These are phyloP conservation scores for Colletotrichum sp. DNA, from an alignment of 2,329 filamentous ascomycete genomes.

Conservation along the genomic window DNA sequence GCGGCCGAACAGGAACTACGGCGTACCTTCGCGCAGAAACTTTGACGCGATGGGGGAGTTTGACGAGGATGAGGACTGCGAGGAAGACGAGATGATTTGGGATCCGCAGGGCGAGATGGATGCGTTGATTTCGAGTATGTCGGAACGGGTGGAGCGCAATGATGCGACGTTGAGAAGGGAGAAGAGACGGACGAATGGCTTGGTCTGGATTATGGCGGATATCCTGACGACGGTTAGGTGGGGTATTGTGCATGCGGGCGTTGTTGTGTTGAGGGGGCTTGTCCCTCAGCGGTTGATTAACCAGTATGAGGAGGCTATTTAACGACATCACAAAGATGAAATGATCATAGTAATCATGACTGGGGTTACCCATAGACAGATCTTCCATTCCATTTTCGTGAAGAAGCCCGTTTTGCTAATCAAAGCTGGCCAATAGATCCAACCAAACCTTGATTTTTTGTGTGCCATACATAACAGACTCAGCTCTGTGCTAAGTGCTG, in stretches of 20 bases:
- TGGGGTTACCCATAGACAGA: too few relatives aligned
- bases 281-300: constrained; percentile 33
- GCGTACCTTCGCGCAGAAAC: not conserved
- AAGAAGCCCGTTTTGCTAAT: too few relatives aligned
- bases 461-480: too few relatives aligned
- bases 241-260: constrained; percentile 66
- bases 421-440: too few relatives aligned
- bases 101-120: constrained; percentile 54
- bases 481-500: too few relatives aligned
- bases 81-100: constrained; percentile 54
- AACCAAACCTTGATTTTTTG: too few relatives aligned
- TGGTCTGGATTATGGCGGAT: constrained; percentile 60
- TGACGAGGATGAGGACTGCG: constrained; percentile 22
- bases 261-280: constrained; percentile 53
- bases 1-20: constrained; percentile 11
- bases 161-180: constrained; percentile 35
- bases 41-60: constrained; percentile 2
- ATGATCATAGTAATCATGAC: not conserved
- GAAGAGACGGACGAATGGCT: constrained; percentile 52
- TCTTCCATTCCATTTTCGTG: too few relatives aligned
- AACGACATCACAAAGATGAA: not conserved
- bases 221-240: constrained; percentile 61
- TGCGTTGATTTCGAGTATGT: constrained; percentile 41
- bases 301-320: constrained; percentile 24
- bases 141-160: constrained; percentile 30